Conservation (phyloP, 352 stramenopile genomes). For the Pythium dissimile region DNA sequence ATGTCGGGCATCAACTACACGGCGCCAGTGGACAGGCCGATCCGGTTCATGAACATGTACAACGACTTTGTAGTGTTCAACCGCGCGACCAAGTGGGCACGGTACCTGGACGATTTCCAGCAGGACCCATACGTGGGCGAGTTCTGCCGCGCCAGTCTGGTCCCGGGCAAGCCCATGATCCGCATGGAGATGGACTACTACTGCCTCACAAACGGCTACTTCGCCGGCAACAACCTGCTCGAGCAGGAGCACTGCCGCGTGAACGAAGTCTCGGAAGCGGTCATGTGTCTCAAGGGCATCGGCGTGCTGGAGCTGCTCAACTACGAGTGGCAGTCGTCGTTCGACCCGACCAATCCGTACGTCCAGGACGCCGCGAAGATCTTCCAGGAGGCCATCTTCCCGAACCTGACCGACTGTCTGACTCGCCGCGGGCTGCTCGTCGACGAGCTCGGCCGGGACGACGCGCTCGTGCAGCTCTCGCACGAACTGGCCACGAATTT, state of each 20-base stretch:
- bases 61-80: conserved; percentile 21
- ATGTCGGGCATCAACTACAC: conserved; percentile 12
- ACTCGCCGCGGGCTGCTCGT: conserved; percentile 5
- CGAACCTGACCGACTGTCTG: conserved; percentile 17
- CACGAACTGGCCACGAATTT: conserved; percentile 20
- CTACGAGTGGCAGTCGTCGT: conserved; percentile 20
- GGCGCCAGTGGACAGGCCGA: conserved; percentile 2
- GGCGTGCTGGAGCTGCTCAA: conserved; percentile 18
- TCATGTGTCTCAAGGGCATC: conserved; percentile 26
- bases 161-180: background rate
- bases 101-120: conserved; percentile 15
- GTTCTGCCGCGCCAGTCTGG: conserved; percentile 17
- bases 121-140: conserved; percentile 14
- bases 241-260: conserved; percentile 2
- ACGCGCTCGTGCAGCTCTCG: conserved; percentile 7
- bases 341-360: conserved; percentile 9
- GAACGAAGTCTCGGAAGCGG: conserved; percentile 18
- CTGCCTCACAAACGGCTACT: background rate
- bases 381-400: conserved; percentile 16
- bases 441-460: conserved; percentile 3
- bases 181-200: background rate
- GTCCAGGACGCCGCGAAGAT: background rate
- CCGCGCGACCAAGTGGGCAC: conserved; percentile 7
- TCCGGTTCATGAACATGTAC: conserved; percentile 26
- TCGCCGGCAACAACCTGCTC: conserved; percentile 5